These are phyloP conservation scores for Cronartium quercuum DNA, from an alignment of 1,284 basidiomycete genomes.

Conservation along the genomic window DNA sequence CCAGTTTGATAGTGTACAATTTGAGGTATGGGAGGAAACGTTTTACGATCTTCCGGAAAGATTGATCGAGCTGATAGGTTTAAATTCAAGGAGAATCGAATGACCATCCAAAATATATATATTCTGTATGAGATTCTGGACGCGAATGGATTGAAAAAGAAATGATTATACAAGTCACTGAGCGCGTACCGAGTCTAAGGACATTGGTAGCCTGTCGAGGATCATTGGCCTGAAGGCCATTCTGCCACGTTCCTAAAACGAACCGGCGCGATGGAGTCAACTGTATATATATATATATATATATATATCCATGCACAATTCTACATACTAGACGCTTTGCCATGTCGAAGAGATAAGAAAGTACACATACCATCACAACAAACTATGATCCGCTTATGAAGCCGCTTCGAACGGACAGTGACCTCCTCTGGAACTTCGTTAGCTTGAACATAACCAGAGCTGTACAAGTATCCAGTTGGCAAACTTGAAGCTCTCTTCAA, in stretches of 20 bases:
- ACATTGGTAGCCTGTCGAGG: constrained; percentile 25
- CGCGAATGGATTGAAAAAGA: background rate
- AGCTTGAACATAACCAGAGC: constrained; percentile 28
- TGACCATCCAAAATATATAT: background rate
- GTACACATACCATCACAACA: constrained; percentile 26
- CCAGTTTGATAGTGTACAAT: constrained; percentile 36
- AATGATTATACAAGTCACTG: background rate
- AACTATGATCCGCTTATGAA: constrained; percentile 32
- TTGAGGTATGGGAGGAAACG: constrained; percentile 35
- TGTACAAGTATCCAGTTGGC: constrained; percentile 6
- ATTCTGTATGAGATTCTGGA: background rate
- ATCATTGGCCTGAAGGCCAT: constrained; percentile 10
- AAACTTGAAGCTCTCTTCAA: background rate
- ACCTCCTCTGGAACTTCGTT: constrained; percentile 4
- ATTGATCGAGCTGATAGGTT: constrained; percentile 18
- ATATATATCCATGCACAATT: too few relatives aligned
- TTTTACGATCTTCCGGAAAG: constrained; percentile 31
- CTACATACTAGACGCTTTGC: too few relatives aligned
- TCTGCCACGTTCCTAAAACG: constrained; percentile 36
- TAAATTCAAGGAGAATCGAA: background rate
- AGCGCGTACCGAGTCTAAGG: constrained; percentile 16
- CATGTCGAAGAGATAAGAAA: too few relatives aligned
- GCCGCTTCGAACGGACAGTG: constrained; percentile 3
- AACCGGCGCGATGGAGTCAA: too few relatives aligned
- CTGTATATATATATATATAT: too few relatives aligned